Evolutionary conservation across 148 eudicot genomes (phyloP).

Genomic region (Cornus florida): DNA sequence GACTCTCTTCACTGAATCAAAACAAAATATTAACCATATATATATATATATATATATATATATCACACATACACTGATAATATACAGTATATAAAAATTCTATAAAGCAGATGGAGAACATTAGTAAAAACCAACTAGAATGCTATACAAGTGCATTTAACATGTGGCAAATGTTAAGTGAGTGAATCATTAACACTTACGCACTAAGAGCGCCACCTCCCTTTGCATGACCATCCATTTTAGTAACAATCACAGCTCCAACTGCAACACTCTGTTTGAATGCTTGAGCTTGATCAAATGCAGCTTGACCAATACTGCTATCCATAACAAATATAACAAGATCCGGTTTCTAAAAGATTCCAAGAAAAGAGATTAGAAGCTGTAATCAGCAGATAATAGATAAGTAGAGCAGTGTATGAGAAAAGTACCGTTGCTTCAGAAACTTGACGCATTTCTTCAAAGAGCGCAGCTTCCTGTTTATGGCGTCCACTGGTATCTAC

Average conservation of each 20-base stretch:
- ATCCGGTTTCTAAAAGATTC: conserved; percentile 85
- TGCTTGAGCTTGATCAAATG: conserved; percentile 97
- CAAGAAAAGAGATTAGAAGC: conserved; percentile 19
- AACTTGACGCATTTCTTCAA: conserved; percentile 99
- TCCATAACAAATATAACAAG: conserved; percentile 98
- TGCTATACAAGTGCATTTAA: not conserved
- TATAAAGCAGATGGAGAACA: not conserved
- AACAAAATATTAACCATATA: no score
- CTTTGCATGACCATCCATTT: conserved; percentile 99
- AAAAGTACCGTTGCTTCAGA: conserved; percentile 75
- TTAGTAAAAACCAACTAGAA: not conserved
- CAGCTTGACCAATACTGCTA: conserved; percentile 99
- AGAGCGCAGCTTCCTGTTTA: conserved; percentile 96
- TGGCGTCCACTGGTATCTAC: conserved; percentile 99
- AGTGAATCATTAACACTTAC: conserved; percentile 50
- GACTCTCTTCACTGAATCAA: no score
- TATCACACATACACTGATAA: no score
- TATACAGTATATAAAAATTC: not conserved
- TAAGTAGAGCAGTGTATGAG: not conserved
- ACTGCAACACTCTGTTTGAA: conserved; percentile 98
- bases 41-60: no score
- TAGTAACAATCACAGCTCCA: conserved; percentile 96
- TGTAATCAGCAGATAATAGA: conserved; percentile 4
- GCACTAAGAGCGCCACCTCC: conserved; percentile 99
- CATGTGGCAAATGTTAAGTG: no score